These are phyloP conservation scores for Trichoderma virens DNA, from an alignment of 495 filamentous ascomycete species.

Conservation along the genomic window DNA sequence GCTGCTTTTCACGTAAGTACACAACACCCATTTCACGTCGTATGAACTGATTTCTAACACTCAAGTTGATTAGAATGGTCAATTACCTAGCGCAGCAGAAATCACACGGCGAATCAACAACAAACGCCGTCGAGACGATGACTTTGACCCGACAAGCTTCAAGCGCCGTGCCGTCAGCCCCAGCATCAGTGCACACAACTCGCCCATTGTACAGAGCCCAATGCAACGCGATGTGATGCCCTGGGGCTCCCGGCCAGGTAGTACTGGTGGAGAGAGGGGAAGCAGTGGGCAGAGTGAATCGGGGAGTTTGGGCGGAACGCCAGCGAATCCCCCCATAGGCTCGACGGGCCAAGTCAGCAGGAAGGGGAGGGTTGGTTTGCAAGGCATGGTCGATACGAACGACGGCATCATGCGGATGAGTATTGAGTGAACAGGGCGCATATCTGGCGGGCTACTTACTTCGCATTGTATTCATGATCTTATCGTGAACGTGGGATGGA, in stretches of 20 bases:
- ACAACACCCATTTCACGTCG: neutral
- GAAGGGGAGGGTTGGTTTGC: conserved; percentile 65
- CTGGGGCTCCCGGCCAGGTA: conserved; percentile 65
- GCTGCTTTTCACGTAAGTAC: neutral
- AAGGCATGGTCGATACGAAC: conserved; percentile 93
- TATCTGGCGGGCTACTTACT: no score
- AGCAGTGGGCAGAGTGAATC: conserved; percentile 33
- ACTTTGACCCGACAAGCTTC: conserved; percentile 81
- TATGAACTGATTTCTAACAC: neutral
- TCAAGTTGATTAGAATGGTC: no score
- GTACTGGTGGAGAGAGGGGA: conserved; percentile 45
- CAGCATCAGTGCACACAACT: conserved; percentile 84
- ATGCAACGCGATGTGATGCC: conserved; percentile 59
- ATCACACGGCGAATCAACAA: conserved; percentile 57
- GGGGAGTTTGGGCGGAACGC: conserved; percentile 24
- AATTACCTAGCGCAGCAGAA: conserved; percentile 50
- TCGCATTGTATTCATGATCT: no score
- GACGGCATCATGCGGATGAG: conserved; percentile 98
- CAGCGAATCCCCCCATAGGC: conserved; percentile 16
- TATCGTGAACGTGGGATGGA: neutral
- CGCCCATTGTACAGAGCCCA: conserved; percentile 79
- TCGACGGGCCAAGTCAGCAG: conserved; percentile 15
- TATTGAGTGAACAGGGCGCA: conserved; percentile 53
- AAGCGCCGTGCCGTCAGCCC: conserved; percentile 92
- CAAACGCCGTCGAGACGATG: conserved; percentile 83